Evolutionary conservation across 2,329 filamentous ascomycete genomes (phyloP).

Genomic region (Curvularia sp.): DNA sequence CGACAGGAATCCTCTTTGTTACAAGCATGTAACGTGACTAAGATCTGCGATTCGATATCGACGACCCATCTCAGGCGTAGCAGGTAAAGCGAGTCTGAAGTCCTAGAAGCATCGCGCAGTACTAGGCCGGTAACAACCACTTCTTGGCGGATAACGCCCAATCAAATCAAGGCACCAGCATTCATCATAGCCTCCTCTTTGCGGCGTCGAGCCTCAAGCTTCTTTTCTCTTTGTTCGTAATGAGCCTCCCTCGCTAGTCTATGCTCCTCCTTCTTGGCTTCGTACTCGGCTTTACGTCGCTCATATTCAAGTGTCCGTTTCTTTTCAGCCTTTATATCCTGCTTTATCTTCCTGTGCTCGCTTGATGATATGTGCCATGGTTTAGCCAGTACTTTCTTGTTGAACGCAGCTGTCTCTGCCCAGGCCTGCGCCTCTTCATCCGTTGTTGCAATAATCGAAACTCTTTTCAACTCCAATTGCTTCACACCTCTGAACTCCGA

Average conservation of each 20-base stretch:
- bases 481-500: conserved; percentile 57
- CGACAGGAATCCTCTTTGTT: background rate
- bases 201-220: conserved; percentile 52
- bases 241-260: conserved; percentile 42
- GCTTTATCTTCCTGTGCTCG: conserved; percentile 54
- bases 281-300: conserved; percentile 44
- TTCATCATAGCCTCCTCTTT: conserved; percentile 55
- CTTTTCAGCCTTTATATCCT: conserved; percentile 48
- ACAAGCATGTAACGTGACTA: background rate
- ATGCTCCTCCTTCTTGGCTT: conserved; percentile 43
- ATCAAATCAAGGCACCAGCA: conserved; percentile 48
- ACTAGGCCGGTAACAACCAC: background rate
- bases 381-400: conserved; percentile 56
- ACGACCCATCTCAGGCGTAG: background rate
- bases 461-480: conserved; percentile 63
- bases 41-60: background rate
- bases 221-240: conserved; percentile 44
- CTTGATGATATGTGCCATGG: conserved; percentile 61
- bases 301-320: conserved; percentile 49
- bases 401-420: conserved; percentile 58
- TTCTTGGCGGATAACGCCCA: background rate
- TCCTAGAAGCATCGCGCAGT: background rate
- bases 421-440: conserved; percentile 63
- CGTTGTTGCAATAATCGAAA: conserved; percentile 58
- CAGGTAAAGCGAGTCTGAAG: background rate